These are phyloP conservation scores for Antonospora locustae DNA, from an alignment of 371 early-diverging fungal species.

Conservation along the genomic window DNA sequence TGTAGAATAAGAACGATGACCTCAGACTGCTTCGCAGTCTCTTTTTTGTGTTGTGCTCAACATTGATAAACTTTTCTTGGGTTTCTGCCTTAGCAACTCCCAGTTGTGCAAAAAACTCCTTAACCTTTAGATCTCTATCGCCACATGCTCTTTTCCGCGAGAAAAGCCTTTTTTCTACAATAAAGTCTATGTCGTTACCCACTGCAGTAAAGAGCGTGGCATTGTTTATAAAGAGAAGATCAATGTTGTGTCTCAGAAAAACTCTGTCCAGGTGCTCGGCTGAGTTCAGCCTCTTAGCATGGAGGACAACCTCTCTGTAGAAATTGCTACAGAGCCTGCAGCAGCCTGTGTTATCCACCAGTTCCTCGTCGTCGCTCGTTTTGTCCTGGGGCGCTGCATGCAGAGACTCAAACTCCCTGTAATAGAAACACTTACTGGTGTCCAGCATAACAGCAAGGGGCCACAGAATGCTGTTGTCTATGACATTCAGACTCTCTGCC, in stretches of 20 bases:
- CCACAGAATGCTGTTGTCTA: conserved; percentile 1
- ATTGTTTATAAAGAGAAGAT: conserved; percentile 9
- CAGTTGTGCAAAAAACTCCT: conserved; percentile 12
- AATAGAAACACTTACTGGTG: conserved; percentile 4
- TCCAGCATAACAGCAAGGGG: conserved; percentile 1
- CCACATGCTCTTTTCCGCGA: conserved; percentile 9
- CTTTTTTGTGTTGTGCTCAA: conserved; percentile 5
- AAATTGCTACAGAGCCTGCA: conserved; percentile 5
- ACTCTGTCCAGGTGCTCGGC: conserved; percentile 5
- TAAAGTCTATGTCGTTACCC: conserved; percentile 10
- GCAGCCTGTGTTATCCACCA: background rate
- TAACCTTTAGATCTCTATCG: conserved; percentile 9
- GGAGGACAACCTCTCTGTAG: conserved; percentile 4
- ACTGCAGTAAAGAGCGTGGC: conserved; percentile 5
- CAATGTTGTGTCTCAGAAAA: background rate
- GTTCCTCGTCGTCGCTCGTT: background rate
- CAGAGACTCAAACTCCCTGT: background rate
- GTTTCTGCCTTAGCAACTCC: conserved; percentile 11
- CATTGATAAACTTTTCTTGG: conserved; percentile 7
- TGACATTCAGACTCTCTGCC: conserved; percentile 3
- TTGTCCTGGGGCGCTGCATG: background rate
- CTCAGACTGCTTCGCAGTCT: conserved; percentile 1
- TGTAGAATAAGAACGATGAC: conserved; percentile 2
- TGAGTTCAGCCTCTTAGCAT: conserved; percentile 1
- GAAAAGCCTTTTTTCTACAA: conserved; percentile 4